Conservation (phyloP, 106 monocot species). For the Iris macrosiphon region DNA sequence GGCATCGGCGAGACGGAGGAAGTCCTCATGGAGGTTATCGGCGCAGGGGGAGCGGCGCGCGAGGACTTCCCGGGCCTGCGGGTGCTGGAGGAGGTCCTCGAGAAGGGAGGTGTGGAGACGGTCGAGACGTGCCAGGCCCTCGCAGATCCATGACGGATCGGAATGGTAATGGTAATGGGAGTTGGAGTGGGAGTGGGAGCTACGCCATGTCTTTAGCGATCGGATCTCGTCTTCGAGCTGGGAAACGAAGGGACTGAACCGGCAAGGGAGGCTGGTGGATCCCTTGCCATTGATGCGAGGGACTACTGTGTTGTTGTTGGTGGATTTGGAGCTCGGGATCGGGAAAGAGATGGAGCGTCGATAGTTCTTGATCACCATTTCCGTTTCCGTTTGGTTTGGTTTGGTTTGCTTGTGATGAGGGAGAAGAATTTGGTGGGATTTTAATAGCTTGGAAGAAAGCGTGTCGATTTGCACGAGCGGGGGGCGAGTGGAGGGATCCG, state of each 20-base stretch:
- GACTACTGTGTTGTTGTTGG: too few relatives aligned
- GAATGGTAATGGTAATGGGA: too few relatives aligned
- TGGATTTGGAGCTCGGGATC: too few relatives aligned
- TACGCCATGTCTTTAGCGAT: conserved; percentile 29
- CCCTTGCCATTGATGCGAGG: too few relatives aligned
- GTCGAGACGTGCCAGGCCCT: conserved; percentile 45
- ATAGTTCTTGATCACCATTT: too few relatives aligned
- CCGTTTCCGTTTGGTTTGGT: too few relatives aligned
- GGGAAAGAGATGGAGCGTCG: too few relatives aligned
- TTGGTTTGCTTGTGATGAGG: too few relatives aligned
- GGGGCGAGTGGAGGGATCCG: too few relatives aligned
- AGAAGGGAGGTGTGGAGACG: conserved; percentile 41
- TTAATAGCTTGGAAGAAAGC: too few relatives aligned
- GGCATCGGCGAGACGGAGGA: conserved; percentile 59
- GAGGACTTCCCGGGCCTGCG: conserved; percentile 41
- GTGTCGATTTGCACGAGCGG: too few relatives aligned
- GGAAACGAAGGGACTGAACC: conserved; percentile 57
- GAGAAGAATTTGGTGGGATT: too few relatives aligned
- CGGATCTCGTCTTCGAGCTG: conserved; percentile 42
- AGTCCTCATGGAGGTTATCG: conserved; percentile 53
- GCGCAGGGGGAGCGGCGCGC: conserved; percentile 16
- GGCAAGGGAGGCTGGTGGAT: conserved; percentile 70
- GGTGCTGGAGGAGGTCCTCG: conserved; percentile 47
- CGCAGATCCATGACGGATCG: conserved; percentile 16
- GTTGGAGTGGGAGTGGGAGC: background rate